A percentile compares a stretch with the other conserved stretches of the same genome.
Conservation (phyloP, 2,329 filamentous ascomycete genomes). For the Alternaria incomplexa region DNA sequence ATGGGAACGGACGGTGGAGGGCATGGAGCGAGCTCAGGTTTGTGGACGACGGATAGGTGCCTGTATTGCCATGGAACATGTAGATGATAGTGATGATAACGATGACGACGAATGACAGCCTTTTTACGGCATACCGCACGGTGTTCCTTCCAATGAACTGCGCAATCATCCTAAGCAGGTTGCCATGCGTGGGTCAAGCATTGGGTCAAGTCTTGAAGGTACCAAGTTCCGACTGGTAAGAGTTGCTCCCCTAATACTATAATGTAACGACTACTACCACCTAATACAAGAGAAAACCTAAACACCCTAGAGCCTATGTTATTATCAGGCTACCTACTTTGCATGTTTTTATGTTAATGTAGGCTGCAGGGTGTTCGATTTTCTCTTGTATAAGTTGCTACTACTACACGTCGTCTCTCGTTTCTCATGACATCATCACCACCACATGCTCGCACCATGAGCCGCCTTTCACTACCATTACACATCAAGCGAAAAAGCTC, state of each 20-base stretch:
- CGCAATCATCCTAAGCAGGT: background rate
- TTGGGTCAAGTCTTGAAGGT: background rate
- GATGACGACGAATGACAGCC: background rate
- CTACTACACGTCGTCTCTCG: background rate
- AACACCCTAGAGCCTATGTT: too few species aligned
- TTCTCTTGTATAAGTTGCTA: background rate
- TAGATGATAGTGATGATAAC: background rate
- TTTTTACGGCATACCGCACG: background rate
- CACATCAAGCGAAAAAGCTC: background rate
- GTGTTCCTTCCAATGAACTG: background rate
- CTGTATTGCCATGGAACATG: background rate
- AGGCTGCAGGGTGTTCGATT: too few species aligned
- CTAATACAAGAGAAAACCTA: too few species aligned
- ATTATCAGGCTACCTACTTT: too few species aligned
- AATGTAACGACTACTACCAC: background rate
- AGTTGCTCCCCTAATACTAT: background rate
- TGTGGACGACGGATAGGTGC: background rate
- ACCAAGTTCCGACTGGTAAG: background rate
- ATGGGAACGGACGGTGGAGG: too few species aligned
- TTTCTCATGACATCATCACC: conserved; percentile 4
- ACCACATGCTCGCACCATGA: background rate
- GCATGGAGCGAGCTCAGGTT: background rate
- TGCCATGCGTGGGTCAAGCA: background rate
- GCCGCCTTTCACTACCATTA: background rate
- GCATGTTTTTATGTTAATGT: too few species aligned